phyloP scores from a whole-genome alignment of 1,284 basidiomycete genomes.

The Neonothopanus nambi region DNA sequence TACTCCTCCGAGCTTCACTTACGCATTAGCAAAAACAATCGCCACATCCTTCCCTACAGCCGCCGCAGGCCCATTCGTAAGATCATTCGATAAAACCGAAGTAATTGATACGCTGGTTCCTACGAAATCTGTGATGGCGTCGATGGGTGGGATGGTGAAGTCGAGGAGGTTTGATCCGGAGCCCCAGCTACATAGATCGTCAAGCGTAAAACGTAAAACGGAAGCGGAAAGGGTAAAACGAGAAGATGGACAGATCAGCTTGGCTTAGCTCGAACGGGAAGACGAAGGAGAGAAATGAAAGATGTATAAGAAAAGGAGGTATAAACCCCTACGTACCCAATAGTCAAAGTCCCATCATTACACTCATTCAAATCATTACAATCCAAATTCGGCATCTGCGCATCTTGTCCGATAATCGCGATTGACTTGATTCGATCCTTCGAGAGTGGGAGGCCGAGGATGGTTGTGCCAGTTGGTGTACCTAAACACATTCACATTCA shows the following conservation, averaged over 20 bases:
- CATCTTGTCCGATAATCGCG: constrained; percentile 48
- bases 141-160: constrained; percentile 47
- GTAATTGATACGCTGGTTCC: constrained; percentile 44
- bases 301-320: no score
- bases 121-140: constrained; percentile 48
- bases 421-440: constrained; percentile 43
- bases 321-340: no score
- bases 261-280: neutral
- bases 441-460: constrained; percentile 47
- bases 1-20: no score
- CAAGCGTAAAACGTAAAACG: no score
- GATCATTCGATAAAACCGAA: constrained; percentile 55
- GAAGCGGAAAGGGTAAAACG: no score
- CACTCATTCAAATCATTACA: constrained; percentile 44
- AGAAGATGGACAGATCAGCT: no score
- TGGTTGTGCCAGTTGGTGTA: constrained; percentile 32
- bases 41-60: constrained; percentile 59
- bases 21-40: constrained; percentile 68
- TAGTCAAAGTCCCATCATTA: constrained; percentile 47
- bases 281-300: no score
- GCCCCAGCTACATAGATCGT: no score
- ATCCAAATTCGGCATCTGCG: constrained; percentile 40
- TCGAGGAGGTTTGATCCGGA: constrained; percentile 47
- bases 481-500: constrained; percentile 1
- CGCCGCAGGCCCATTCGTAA: constrained; percentile 42